Evolutionary conservation across 2,329 filamentous ascomycete species (phyloP), one percentile per base, ranked within the genome.

Genomic region (Salinomyces thailandicus): DNA sequence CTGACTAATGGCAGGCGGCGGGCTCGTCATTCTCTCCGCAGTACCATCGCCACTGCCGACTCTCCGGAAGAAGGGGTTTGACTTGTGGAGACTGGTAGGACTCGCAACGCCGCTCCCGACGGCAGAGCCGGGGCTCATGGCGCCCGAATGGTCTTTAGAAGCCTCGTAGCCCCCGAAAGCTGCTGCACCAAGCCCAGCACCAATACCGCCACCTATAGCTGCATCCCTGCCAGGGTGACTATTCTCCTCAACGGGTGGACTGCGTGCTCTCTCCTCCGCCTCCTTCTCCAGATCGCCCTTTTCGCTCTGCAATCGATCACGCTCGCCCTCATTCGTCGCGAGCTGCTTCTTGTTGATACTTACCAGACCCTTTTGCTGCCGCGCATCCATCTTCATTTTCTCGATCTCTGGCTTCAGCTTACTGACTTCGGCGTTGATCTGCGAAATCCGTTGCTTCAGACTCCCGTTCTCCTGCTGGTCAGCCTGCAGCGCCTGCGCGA

Each of bases 271-370:
- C 36, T 49, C 48, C 17, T 45, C 31, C 18, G 48, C 49, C 29
- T 52, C 52, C 65, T 68, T 57, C 80, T 89, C 38, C 77, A 80
- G 71, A 35, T 76, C 77, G 40, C 79, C 79, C 30, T 81, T 79
- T 59, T 96, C 89, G 1, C 69, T 66, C 64, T 86, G 87, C 26
- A 94, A 68, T 66, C 85, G 89, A 42, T 96, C 89, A 19, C 84
- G 76, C 59, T 96, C 89, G 32, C 75, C 75, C 60, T 98, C 91
- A 39, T 81, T 85, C 1, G 87, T 95, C 22, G 81, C 76, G 42
- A 96, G 68, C 63, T 98, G 91, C 66, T 98, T 98, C 71, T 93
- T 96, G 66, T 95, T 95, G 64, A 98, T 98, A 29, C 91, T 87
- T 18, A 93, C 89, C 47, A 96, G 71, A 13, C 91, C 91, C 65